phyloP scores from a whole-genome alignment of 1,284 basidiomycete genomes.

The Pseudomicrostroma phylloplanum region DNA sequence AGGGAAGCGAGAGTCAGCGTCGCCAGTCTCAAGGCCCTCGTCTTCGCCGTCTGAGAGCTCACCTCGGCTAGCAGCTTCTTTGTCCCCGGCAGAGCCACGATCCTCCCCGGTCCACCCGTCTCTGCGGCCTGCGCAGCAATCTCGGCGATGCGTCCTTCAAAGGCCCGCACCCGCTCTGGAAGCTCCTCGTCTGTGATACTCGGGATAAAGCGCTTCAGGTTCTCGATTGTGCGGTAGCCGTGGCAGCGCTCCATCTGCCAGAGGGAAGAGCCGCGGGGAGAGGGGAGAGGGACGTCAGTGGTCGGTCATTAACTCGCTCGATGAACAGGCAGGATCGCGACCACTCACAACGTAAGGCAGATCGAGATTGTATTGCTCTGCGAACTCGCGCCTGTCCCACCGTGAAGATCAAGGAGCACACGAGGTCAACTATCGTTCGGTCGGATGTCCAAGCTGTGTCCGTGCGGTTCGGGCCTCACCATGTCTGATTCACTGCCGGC shows the following conservation, averaged over 20 bases:
- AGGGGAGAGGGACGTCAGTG: slow-evolving; percentile 5
- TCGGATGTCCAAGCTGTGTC: no score
- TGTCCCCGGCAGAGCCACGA: slow-evolving; percentile 47
- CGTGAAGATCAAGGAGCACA: no score
- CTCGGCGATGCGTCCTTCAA: slow-evolving; percentile 44
- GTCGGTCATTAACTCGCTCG: background rate
- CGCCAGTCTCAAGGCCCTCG: no score
- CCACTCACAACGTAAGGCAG: slow-evolving; percentile 33
- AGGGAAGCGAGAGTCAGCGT: background rate
- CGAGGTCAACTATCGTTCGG: no score
- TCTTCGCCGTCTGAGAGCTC: slow-evolving; percentile 11
- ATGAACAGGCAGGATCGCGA: background rate
- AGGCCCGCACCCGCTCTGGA: slow-evolving; percentile 30
- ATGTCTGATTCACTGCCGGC: slow-evolving; percentile 11
- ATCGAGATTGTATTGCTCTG: slow-evolving; percentile 42
- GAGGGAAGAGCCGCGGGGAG: background rate
- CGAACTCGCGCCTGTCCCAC: slow-evolving; percentile 42
- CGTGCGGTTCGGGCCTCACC: no score
- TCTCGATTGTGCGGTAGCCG: slow-evolving; percentile 47
- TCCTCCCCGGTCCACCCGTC: slow-evolving; percentile 22
- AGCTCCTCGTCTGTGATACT: slow-evolving; percentile 32
- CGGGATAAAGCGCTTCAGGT: slow-evolving; percentile 42
- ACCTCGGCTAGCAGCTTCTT: slow-evolving; percentile 35
- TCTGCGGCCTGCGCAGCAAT: slow-evolving; percentile 31
- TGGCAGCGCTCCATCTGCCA: slow-evolving; percentile 36